A percentile compares a stretch with the other conserved stretches of the same genome.
phyloP scores from a whole-genome alignment of 2,329 filamentous ascomycete species.

The Albifimbria verrucaria region DNA sequence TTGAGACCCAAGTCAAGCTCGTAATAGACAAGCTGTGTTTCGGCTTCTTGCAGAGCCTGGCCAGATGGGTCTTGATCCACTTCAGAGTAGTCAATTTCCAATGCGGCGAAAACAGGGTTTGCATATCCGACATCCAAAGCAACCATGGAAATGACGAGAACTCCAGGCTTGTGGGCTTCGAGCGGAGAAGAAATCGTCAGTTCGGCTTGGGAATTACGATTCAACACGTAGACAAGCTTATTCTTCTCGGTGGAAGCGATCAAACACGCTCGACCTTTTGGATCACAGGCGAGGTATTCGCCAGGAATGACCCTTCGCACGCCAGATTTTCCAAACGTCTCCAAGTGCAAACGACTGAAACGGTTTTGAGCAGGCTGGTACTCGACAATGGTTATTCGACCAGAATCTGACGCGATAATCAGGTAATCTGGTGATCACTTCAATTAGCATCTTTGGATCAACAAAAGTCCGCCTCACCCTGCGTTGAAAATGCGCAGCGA shows the following conservation, averaged over 20 bases:
- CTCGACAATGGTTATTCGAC: slow-evolving; percentile 89
- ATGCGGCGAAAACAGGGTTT: slow-evolving; percentile 91
- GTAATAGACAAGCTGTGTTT: slow-evolving; percentile 94
- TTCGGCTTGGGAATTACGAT: slow-evolving; percentile 90
- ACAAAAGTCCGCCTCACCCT: slow-evolving; percentile 22
- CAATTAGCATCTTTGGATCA: slow-evolving; percentile 21
- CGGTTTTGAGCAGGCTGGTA: slow-evolving; percentile 83
- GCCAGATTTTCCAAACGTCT: slow-evolving; percentile 98
- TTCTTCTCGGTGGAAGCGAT: slow-evolving; percentile 97
- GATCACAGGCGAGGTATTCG: slow-evolving; percentile 93
- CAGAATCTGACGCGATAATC: slow-evolving; percentile 92
- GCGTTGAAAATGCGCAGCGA: slow-evolving; percentile 16
- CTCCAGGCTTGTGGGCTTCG: slow-evolving; percentile 91
- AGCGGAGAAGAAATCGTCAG: slow-evolving; percentile 95
- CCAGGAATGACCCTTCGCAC: slow-evolving; percentile 90
- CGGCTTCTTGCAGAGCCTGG: slow-evolving; percentile 73
- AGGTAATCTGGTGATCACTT: slow-evolving; percentile 71
- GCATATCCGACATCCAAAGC: slow-evolving; percentile 94
- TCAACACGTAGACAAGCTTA: slow-evolving; percentile 97
- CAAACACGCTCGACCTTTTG: slow-evolving; percentile 91
- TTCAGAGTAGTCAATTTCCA: slow-evolving; percentile 92
- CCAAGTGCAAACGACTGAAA: slow-evolving; percentile 86
- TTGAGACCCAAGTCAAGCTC: slow-evolving; percentile 96
- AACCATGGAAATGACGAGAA: slow-evolving; percentile 82
- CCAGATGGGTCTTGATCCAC: slow-evolving; percentile 88